Conservation (phyloP, 2,329 filamentous ascomycete species). For the Graphilbum sp. region DNA sequence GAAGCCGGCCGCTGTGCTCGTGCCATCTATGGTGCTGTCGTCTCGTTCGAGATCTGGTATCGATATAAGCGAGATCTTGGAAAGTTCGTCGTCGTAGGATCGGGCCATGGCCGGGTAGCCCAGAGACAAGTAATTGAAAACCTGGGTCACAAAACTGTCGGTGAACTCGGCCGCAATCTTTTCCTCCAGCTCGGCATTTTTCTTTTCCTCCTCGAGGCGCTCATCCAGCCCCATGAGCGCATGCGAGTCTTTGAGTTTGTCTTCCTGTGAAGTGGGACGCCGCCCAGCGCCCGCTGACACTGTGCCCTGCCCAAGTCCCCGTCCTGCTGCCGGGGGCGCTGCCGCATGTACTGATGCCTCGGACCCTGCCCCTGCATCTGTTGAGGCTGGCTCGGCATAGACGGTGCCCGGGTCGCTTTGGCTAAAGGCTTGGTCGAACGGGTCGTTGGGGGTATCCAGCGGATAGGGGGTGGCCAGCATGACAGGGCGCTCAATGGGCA, state of each 20-base stretch:
- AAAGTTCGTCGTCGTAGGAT: slow-evolving; percentile 69
- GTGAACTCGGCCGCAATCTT: slow-evolving; percentile 52
- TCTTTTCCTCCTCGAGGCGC: slow-evolving; percentile 31
- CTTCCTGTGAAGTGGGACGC: too few species aligned
- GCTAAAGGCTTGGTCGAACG: slow-evolving; percentile 23
- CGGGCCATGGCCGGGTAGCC: slow-evolving; percentile 79
- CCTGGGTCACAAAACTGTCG: slow-evolving; percentile 79
- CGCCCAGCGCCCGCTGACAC: too few species aligned
- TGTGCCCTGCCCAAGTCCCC: too few species aligned
- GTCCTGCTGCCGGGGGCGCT: too few species aligned
- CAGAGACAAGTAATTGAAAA: slow-evolving; percentile 91
- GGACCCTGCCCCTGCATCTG: too few species aligned
- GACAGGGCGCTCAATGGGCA: slow-evolving; percentile 26
- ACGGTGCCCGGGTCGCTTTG: slow-evolving; percentile 11
- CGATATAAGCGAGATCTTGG: slow-evolving; percentile 58
- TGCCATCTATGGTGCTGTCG: slow-evolving; percentile 47
- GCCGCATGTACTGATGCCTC: too few species aligned
- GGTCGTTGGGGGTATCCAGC: slow-evolving; percentile 24
- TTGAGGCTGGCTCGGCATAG: too few species aligned
- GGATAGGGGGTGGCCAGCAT: slow-evolving; percentile 35
- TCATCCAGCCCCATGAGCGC: slow-evolving; percentile 30
- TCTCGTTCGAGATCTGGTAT: slow-evolving; percentile 54
- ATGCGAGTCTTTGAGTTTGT: too few species aligned
- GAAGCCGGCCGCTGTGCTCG: slow-evolving; percentile 12
- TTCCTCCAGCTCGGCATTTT: slow-evolving; percentile 31